Base-by-base conservation (phyloP, 2,329 filamentous ascomycete genomes). In the Boeremia lycopersici region DNA sequence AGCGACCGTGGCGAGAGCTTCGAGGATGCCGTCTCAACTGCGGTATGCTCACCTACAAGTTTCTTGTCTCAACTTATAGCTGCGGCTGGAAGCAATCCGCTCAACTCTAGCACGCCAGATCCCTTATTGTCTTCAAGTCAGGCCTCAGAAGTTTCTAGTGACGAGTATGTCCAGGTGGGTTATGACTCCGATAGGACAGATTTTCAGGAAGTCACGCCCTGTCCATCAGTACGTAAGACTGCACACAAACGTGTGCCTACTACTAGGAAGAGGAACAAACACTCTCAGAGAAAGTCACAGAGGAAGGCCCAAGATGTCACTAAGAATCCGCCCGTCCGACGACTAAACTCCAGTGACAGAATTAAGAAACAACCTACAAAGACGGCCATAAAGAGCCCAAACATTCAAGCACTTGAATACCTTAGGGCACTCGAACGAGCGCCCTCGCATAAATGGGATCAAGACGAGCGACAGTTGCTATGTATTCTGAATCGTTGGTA, bases 401-500 rank as follows among this genome's bases (percentile, higher is more conserved):
- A 36, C 5, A 31, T 23, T 6, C 23, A 28, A 7, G 17, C 39
- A 4, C 47, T 49, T 2, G 25, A 49, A 13, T 4, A 43, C 5
- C 39, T 49, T 3, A 13, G 23, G 4, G 17, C 12, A 2, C 6
- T 50, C 2, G 48, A 50, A 31, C 33, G 26, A 1, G 12, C 23
- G 1, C 46, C 8, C 25, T 38, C 1, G 6, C 26, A n/a, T 42
- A 59, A 5, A 2, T 67, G 61, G 59, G 28, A 48, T 0, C 28
- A 43, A 1, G 48, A 59, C 1, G 57, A 64, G 6, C 19, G 57
- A 6, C 45, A 51, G 8, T 43, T 66, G 0, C 19, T 66, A 0
- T 54, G 53, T 0, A 30, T 61, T 0, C 8, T 67, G 0, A 56
- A 55, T 2, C 41, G 48, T 1, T 50, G 63, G 10, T 67, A 56